Evolutionary conservation across 345 rosid species (phyloP).

Genomic region (Eucalyptus tenuipes): DNA sequence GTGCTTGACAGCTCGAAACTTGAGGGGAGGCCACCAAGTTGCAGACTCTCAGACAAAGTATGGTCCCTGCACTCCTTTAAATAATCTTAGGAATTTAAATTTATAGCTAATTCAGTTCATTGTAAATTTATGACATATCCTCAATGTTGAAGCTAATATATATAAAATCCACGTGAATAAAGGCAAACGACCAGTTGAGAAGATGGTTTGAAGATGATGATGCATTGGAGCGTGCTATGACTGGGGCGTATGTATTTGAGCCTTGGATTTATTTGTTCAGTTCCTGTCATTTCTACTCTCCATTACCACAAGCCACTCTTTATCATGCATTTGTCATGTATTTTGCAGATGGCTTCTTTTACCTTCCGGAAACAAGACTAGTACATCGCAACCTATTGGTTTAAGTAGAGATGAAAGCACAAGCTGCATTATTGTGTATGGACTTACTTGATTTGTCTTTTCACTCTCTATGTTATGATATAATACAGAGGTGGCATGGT

Average conservation of each 20-base stretch:
- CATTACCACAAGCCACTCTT: neutral
- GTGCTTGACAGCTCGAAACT: constrained; percentile 58
- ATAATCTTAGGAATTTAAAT: neutral
- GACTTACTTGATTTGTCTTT: neutral
- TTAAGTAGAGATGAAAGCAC: constrained; percentile 47
- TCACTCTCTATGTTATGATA: neutral
- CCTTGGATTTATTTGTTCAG: neutral
- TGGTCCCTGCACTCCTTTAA: neutral
- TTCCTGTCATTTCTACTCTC: neutral
- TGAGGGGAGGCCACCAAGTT: constrained; percentile 61
- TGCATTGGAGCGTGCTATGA: constrained; percentile 75
- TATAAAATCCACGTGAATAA: neutral
- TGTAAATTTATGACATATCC: neutral
- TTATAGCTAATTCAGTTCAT: neutral
- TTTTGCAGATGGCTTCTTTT: constrained; percentile 56
- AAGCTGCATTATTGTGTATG: constrained; percentile 59
- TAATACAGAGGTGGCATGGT: neutral
- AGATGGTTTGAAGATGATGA: constrained; percentile 55
- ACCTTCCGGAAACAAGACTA: constrained; percentile 30
- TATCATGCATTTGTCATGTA: neutral
- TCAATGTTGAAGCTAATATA: neutral
- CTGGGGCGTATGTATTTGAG: constrained; percentile 55
- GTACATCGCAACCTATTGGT: constrained; percentile 30
- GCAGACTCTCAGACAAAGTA: constrained; percentile 89
- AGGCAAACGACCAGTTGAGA: constrained; percentile 38